Base-by-base conservation (phyloP, 139 green algal species). In the Desmodesmus armatus region DNA sequence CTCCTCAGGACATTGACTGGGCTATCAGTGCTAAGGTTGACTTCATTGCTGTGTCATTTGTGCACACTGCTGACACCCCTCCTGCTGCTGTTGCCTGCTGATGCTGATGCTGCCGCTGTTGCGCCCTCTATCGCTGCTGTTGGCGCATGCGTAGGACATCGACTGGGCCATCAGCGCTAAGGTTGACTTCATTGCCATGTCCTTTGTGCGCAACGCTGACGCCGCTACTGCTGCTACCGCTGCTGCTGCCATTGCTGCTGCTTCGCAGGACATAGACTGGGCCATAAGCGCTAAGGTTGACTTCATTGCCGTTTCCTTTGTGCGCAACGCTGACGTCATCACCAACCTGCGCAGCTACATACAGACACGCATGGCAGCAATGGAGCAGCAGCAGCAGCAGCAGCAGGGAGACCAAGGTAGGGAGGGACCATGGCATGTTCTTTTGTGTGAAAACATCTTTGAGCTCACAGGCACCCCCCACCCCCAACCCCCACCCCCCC, bases 131-230 rank as follows among this genome's bases (percentile, higher is more conserved):
- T n/a, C n/a, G n/a, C n/a, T n/a, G n/a, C n/a, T n/a, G n/a, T n/a
- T n/a, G n/a, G n/a, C n/a, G n/a, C n/a, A 97, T 81, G 97, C 94
- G 94, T 78, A 93, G 7, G 94, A 98, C 89, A 96, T 98, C 60
- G 95, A 98, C 78, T 84, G 78, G 78, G 78, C 78, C 35, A 73
- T 83, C 13, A n/a, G 25, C 39, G 40, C 39, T 29, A 79, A 66
- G 47, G 72, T 80, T 0, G 93, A 97, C 88, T 96, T 96, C 84
- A 93, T 97, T 76, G 91, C 91, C 15, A 79, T 97, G 31, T 95
- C 90, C 15, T 97, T 97, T 87, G 94, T 97, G 19, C 96, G 96
- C 86, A 91, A 85, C 0, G 89, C 95, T 13, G 94, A 98, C 78
- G 91, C 96, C n/a, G n/a, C n/a, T n/a, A n/a, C 47, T 55, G 47